Conservation (phyloP, 495 filamentous ascomycete species). For the Penicillium robsamsonii region DNA sequence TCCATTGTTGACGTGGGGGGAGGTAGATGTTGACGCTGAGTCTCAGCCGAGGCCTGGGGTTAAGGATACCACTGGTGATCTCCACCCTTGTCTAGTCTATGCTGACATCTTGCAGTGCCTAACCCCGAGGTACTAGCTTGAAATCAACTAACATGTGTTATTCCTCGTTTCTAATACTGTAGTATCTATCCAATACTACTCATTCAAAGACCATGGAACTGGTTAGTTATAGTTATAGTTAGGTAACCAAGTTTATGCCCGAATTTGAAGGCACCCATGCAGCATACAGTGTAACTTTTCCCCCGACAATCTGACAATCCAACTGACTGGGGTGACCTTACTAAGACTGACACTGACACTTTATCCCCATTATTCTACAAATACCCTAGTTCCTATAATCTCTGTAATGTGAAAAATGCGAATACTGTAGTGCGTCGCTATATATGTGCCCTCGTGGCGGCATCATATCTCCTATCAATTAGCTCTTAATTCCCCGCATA, state of each 20-base stretch:
- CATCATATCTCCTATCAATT: background rate
- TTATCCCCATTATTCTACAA: background rate
- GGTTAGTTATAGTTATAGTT: background rate
- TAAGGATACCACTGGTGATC: constrained; percentile 11
- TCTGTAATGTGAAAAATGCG: background rate
- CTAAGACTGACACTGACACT: background rate
- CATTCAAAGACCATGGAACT: background rate
- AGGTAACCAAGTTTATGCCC: too few species aligned
- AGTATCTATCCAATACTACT: background rate
- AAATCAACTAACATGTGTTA: background rate
- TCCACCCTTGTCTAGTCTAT: background rate
- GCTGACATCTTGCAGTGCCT: background rate
- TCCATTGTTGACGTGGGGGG: constrained; percentile 18
- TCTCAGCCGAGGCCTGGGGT: constrained; percentile 12
- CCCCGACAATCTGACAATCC: background rate
- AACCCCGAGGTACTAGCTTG: background rate
- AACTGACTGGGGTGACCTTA: background rate
- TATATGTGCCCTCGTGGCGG: background rate
- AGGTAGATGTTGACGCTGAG: background rate
- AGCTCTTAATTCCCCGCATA: background rate
- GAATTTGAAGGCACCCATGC: background rate
- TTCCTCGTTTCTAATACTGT: background rate
- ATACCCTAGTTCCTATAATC: background rate
- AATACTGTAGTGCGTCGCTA: background rate
- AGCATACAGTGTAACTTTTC: background rate